Evolutionary conservation across 306 rosid genomes (phyloP).

Genomic region (Quercus variabilis): DNA sequence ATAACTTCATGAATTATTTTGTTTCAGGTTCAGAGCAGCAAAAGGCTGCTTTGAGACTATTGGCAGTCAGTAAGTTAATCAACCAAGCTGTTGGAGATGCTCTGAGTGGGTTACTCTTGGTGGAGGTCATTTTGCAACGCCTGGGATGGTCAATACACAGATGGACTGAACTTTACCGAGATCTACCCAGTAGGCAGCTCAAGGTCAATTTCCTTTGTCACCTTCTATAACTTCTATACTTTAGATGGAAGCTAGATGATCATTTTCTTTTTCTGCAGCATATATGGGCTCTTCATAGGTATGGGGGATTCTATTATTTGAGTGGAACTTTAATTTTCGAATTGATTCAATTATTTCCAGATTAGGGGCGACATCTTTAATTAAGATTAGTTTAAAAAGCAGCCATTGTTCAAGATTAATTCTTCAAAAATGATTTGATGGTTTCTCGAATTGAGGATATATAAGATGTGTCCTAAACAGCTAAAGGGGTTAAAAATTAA

Average conservation of each 20-base stretch:
- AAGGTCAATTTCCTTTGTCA: conserved; percentile 50
- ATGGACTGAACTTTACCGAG: conserved; percentile 86
- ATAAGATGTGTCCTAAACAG: neutral
- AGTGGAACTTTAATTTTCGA: neutral
- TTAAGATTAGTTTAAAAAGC: neutral
- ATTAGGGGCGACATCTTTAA: neutral
- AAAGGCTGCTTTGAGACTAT: conserved; percentile 72
- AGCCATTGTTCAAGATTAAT: neutral
- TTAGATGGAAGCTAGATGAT: neutral
- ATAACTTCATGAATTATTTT: conserved; percentile 9
- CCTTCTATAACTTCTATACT: neutral
- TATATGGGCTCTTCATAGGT: neutral
- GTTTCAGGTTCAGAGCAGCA: conserved; percentile 59
- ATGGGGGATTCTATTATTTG: neutral
- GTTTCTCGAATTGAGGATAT: neutral
- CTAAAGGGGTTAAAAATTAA: neutral
- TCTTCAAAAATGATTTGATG: neutral
- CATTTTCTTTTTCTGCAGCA: neutral
- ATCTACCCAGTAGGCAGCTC: conserved; percentile 91
- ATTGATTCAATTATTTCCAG: neutral
- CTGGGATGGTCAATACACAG: conserved; percentile 69
- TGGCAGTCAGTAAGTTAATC: conserved; percentile 72
- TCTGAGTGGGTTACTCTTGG: conserved; percentile 82
- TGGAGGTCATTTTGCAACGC: conserved; percentile 76
- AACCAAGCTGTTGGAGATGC: conserved; percentile 98